Evolutionary conservation across 2,329 filamentous ascomycete genomes (phyloP), one percentile per base, ranked within the genome.

Genomic region (Hansfordia pulvinata): DNA sequence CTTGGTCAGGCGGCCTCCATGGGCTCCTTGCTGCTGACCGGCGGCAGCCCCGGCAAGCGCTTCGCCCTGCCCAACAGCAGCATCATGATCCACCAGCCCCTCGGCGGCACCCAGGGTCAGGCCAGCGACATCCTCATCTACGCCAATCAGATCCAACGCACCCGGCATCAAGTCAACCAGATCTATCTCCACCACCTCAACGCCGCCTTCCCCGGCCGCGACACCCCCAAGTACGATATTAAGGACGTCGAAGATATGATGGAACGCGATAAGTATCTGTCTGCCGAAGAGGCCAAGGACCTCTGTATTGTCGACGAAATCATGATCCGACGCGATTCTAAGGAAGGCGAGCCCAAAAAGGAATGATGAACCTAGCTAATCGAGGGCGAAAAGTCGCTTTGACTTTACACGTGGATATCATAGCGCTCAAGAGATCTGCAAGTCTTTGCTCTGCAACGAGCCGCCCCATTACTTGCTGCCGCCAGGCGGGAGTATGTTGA

Each of bases 21-120:
- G 90, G 90, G 86, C 5, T 84, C 79, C 2, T 64, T 98, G 14
- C 62, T 98, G 2, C 70, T 98, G 1, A 79, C 81, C 25, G 90
- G 88, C 24, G 90, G 92, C 12, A 72, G 83, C 31, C 65, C 79
- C 1, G 85, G 85, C 10, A 84, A 90, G 52, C 66, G 90, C 19
- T 94, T 76, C 51, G 85, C 83, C 29, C 66, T 98, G 18, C 86
- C 86, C n/a, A 86, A 98, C 51, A 83, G 77, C 40, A 80, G 82
- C 28, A 80, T 98, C 46, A 98, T 98, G 90, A 76, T 98, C 29
- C 90, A 98, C 56, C 90, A 98, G 50, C 90, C 92, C 1, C 75
- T 80, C 3, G 88, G 88, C 24, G 72, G 73, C 1, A 76, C 72
- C 4, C 56, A 63, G 31, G 72, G 72, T 1, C 73, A 71, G 38